Base-by-base conservation (phyloP, 352 stramenopile genomes). In the Pythium phragmitis region DNA sequence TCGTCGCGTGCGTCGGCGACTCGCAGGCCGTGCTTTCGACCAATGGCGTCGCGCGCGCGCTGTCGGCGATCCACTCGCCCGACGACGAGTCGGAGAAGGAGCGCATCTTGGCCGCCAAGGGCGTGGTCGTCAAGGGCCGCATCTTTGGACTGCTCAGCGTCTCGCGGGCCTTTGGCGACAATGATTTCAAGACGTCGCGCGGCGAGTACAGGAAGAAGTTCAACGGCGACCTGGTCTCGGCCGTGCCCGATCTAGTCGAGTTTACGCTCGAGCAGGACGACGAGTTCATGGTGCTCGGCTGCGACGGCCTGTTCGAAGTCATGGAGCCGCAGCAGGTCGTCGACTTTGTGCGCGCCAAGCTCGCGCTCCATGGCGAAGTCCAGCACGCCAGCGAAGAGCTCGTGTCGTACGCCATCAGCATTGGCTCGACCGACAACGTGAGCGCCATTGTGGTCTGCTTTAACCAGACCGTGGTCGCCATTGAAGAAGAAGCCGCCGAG, bases 81-180 rank as follows among this genome's bases (percentile, higher is more conserved):
- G 72, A 86, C 37, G 69, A 81, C 17, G 74, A 80, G 3, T 77
- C 66, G 53, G 90, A 97, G 71, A 80, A 85, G 45, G 78, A 82
- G 34, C 81, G 90, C 34, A 96, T 97, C 57, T 68, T 91, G 6
- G 73, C 80, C 6, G 87, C 87, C 34, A 92, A 94, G 48, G 90
- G 90, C 49, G 76, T 87, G 23, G 81, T 96, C 54, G 71, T 86
- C 4, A 91, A 96, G 51, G 88, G 86, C 43, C 73, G 87, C 45
- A 92, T 97, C 49, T 94, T 95, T 67, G 87, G 87, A 9, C 81
- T 93, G 59, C 64, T 96, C 0, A 82, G 80, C 6, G 87, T 96
- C 14, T 94, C 87, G 7, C 69, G 87, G 14, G 84, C 87, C 1
- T 96, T 96, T 67, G 87, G 87, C 16, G 87, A 96, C 71, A 90